Conservation (phyloP, 2,329 filamentous ascomycete genomes). For the Catunica adiposa region DNA sequence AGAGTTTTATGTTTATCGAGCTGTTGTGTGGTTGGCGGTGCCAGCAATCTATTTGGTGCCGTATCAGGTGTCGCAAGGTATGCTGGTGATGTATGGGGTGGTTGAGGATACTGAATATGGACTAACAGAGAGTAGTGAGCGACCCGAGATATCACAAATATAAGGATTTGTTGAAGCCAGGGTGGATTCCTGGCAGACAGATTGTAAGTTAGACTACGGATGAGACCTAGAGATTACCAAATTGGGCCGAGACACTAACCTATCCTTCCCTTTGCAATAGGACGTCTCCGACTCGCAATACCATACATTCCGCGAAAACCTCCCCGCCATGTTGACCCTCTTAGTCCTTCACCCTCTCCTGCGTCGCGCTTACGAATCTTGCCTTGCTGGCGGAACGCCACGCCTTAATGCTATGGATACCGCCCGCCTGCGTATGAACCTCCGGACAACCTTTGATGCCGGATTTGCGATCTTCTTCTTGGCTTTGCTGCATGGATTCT, state of each 20-base stretch:
- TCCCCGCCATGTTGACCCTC: constrained; percentile 62
- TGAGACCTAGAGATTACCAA: constrained; percentile 13
- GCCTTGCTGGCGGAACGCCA: constrained; percentile 17
- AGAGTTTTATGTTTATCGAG: constrained; percentile 72
- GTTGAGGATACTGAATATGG: constrained; percentile 14
- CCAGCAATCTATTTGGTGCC: constrained; percentile 86
- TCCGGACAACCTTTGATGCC: constrained; percentile 56
- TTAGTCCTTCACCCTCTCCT: constrained; percentile 65
- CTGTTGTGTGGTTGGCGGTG: constrained; percentile 48
- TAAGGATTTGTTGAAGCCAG: constrained; percentile 51
- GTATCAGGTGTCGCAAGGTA: constrained; percentile 70
- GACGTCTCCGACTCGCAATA: constrained; percentile 89
- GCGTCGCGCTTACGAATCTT: constrained; percentile 50
- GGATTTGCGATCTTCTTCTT: constrained; percentile 68
- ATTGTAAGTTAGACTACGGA: constrained; percentile 41
- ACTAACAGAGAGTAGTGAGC: constrained; percentile 38
- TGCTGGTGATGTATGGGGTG: constrained; percentile 18
- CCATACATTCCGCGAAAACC: constrained; percentile 63
- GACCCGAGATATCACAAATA: constrained; percentile 70
- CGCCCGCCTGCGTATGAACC: constrained; percentile 40
- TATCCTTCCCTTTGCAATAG: constrained; percentile 25
- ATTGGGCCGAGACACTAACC: not conserved
- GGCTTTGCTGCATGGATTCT: constrained; percentile 66
- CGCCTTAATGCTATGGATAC: constrained; percentile 35
- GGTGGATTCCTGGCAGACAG: constrained; percentile 86